Evolutionary conservation across 371 early-diverging fungal species (phyloP), one percentile per base, ranked within the genome.

Genomic region (Syncephalis fuscata): DNA sequence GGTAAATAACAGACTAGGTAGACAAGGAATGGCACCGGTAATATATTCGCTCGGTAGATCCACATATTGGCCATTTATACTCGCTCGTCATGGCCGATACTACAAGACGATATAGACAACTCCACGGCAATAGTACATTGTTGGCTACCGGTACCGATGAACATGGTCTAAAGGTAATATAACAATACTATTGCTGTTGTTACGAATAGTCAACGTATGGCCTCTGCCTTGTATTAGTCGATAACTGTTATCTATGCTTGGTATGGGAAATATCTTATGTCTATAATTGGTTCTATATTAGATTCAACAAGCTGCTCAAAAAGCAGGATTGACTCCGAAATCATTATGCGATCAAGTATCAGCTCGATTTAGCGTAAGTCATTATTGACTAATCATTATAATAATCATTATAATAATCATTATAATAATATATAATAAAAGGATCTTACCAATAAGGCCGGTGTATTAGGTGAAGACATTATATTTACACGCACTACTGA

Each of bases 21-120:
- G n/a, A n/a, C n/a, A n/a, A n/a, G n/a, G n/a, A n/a, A n/a, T n/a
- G n/a, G n/a, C n/a, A n/a, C n/a, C n/a, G n/a, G n/a, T n/a, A n/a
- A n/a, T n/a, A n/a, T n/a, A n/a, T n/a, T n/a, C n/a, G n/a, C n/a
- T n/a, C n/a, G n/a, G 37, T 49, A 83, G 89, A 70, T 4, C 95
- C 95, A 2, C 97, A 96, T 61, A 82, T 96, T 57, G 97, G 97
- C 1, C 97, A 96, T 55, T 60, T 92, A 48, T 92, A 91, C 62
- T 80, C 92, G 5, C 67, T 80, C 0, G 85, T 94, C 1, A 61
- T 94, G 2, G 82, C 87, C 0, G 97, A 96, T 54, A 74, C 80
- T 1, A 54, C 87, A 17, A 73, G 71, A 45, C 67, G 94, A 14
- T 90, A 76, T 58, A 73, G 80, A 45, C 69, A 66, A 19, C 50